Evolutionary conservation across 75 land plant species (phyloP), one percentile per base, ranked within the genome.

Genomic region (Adiantum capillusveneris): DNA sequence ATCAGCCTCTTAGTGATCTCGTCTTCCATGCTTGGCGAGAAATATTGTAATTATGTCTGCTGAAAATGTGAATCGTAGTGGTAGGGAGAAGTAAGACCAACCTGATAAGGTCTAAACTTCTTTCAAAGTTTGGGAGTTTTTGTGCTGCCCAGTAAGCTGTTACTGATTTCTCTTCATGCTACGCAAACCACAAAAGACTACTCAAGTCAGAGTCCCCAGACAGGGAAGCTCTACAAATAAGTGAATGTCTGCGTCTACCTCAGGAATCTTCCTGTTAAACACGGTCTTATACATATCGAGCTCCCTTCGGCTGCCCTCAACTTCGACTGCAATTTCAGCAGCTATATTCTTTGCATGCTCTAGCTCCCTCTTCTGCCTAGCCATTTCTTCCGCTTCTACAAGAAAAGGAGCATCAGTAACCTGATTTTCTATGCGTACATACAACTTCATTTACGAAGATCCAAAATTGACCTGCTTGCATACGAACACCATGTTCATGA

Each of bases 281-380:
- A 53, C 55, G 43, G 29, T 25, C 28, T 53, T 53, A 26, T 29
- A 41, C 31, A 30, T 48, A 14, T 69, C 72, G 36, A 69, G 65
- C 25, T 69, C 58, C 12, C 42, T 56, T 28, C 65, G 17, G 1
- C 58, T 60, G 0, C 55, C 48, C 61, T 69, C 65, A 0, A 69
- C 72, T 30, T 69, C 72, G 19, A 46, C 57, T 31, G 72, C 72
- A 28, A 69, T 69, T 41, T 69, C 72, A 54, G 72, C 65, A 13
- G 72, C 72, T 27, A 69, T 62, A 24, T 52, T 58, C 31, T 27
- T 31, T 22, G 72, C 72, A 17, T 60, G 31, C 36, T 69, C 65
- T 11, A 69, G 59, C 20, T 69, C 72, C 14, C 17, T 11, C 21
- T 56, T 41, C 28, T 61, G 72, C 58, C 55, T 61, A 12, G 72